Percentiles rank a stretch among this genome's conserved stretches.
phyloP scores from a whole-genome alignment of 116 monocot genomes.

The Zostera marina region DNA sequence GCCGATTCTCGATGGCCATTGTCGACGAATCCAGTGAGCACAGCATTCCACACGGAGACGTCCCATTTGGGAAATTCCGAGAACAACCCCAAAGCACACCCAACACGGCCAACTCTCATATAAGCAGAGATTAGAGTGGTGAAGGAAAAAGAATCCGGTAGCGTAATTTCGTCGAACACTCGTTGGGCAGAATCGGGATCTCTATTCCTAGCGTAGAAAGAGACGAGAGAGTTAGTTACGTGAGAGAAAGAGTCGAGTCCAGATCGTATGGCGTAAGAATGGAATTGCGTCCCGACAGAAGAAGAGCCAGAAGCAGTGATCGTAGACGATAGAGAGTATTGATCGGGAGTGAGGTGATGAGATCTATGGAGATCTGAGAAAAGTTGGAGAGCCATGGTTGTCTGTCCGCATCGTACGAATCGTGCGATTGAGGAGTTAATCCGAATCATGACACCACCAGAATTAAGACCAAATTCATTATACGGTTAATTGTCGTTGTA shows the following conservation, averaged over 20 bases:
- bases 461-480: no score
- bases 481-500: background rate
- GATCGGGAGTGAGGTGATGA: constrained; percentile 18
- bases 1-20: constrained; percentile 18
- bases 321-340: constrained; percentile 37
- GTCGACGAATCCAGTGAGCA: constrained; percentile 41
- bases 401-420: background rate
- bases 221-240: constrained; percentile 32
- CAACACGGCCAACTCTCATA: constrained; percentile 17
- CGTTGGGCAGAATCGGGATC: constrained; percentile 4
- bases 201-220: constrained; percentile 28
- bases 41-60: constrained; percentile 44
- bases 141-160: constrained; percentile 17
- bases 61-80: constrained; percentile 42
- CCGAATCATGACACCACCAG: no score
- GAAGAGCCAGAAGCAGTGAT: constrained; percentile 31
- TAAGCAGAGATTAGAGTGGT: constrained; percentile 27
- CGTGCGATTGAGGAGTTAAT: no score
- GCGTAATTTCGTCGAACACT: constrained; percentile 15
- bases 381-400: constrained; percentile 15
- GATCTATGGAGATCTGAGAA: constrained; percentile 12
- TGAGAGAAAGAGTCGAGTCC: constrained; percentile 14
- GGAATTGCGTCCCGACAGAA: constrained; percentile 9
- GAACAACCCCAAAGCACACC: constrained; percentile 24
- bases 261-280: constrained; percentile 15